A percentile compares a stretch with the other conserved stretches of the same genome.
Conservation (phyloP, 352 stramenopile species). For the Phytophthora pistaciae region DNA sequence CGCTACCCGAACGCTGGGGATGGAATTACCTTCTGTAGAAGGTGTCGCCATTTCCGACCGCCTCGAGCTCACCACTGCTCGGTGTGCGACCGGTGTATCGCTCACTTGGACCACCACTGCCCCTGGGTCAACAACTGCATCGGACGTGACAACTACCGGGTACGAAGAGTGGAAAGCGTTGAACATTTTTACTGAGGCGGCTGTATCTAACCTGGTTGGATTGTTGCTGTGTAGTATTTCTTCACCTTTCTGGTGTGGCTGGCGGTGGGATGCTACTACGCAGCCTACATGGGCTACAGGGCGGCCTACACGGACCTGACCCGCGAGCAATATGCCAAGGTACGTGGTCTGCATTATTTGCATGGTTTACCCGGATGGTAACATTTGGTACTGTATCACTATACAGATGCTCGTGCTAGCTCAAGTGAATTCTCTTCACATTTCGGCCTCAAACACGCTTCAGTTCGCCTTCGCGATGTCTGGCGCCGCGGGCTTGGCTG, state of each 20-base stretch:
- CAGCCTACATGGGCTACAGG: constrained; percentile 61
- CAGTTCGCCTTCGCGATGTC: constrained; percentile 81
- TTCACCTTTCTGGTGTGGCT: constrained; percentile 82
- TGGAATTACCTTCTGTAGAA: constrained; percentile 57
- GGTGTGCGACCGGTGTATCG: constrained; percentile 92
- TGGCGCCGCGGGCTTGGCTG: constrained; percentile 62
- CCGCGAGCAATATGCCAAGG: constrained; percentile 64
- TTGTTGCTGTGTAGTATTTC: constrained; percentile 66
- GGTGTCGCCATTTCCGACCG: constrained; percentile 60
- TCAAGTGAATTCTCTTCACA: constrained; percentile 22
- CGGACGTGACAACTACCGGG: constrained; percentile 96
- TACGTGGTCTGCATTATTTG: no score
- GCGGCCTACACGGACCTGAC: constrained; percentile 66
- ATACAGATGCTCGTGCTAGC: constrained; percentile 35
- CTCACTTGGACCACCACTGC: constrained; percentile 98
- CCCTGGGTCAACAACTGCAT: constrained; percentile 99
- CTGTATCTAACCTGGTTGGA: neutral
- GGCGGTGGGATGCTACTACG: constrained; percentile 62
- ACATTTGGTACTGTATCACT: no score
- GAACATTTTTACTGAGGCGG: neutral
- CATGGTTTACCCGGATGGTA: no score
- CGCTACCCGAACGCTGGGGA: constrained; percentile 16
- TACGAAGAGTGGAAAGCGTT: constrained; percentile 27
- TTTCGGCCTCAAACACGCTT: constrained; percentile 44
- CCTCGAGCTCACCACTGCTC: constrained; percentile 70